phyloP scores from a whole-genome alignment of 352 stramenopile species.

The Vaucheria bursata region DNA sequence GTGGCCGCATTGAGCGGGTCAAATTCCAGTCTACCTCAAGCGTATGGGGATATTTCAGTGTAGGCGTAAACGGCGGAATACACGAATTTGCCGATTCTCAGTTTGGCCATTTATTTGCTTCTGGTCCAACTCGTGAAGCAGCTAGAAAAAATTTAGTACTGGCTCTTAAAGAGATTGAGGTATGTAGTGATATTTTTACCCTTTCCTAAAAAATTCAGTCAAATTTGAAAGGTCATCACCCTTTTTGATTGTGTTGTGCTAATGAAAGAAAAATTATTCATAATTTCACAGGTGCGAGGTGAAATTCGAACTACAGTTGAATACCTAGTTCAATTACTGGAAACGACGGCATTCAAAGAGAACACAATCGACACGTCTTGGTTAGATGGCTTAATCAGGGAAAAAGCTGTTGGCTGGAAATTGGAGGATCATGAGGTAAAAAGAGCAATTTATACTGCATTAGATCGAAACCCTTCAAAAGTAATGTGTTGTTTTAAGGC shows the following conservation, averaged over 20 bases:
- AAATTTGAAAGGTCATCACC: no score
- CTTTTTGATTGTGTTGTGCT: conserved; percentile 3
- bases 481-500: no score
- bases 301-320: conserved; percentile 99
- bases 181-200: conserved; percentile 13
- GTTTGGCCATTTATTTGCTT: conserved; percentile 99
- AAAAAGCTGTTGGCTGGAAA: conserved; percentile 56
- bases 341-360: conserved; percentile 95
- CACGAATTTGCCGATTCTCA: conserved; percentile 99
- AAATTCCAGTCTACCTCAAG: conserved; percentile 98
- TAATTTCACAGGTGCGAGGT: conserved; percentile 61
- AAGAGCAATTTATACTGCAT: no score
- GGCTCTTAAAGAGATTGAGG: conserved; percentile 93
- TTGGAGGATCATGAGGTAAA: conserved; percentile 3
- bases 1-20: conserved; percentile 92
- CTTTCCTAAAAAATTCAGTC: no score
- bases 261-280: neutral
- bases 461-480: no score
- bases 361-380: conserved; percentile 99
- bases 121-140: conserved; percentile 87
- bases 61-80: conserved; percentile 95
- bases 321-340: conserved; percentile 98
- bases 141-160: conserved; percentile 96
- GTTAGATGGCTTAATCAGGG: conserved; percentile 94
- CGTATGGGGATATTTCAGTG: conserved; percentile 99